phyloP scores from a whole-genome alignment of 192 early-diverging fungal species.

The Linnemannia zychae region DNA sequence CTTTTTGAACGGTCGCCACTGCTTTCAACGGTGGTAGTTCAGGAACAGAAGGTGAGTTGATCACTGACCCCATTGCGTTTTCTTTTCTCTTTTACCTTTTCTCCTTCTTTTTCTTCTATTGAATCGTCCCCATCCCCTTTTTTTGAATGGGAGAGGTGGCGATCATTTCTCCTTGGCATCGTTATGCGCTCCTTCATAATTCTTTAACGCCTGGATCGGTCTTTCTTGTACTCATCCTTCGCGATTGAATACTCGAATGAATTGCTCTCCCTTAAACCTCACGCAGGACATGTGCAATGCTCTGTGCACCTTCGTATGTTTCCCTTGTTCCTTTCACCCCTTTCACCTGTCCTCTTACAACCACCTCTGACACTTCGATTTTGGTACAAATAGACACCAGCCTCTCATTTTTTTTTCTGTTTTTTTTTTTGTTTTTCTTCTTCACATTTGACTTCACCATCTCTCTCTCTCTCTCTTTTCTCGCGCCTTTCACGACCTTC shows the following conservation, averaged over 20 bases:
- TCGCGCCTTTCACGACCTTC: background rate
- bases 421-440: background rate
- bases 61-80: background rate
- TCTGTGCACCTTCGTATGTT: too few relatives aligned
- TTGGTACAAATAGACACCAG: constrained; percentile 20
- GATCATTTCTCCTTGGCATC: background rate
- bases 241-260: background rate
- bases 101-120: background rate
- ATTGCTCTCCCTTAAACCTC: background rate
- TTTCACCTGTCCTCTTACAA: too few relatives aligned
- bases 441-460: background rate
- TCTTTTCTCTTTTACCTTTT: background rate
- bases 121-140: background rate
- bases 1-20: background rate
- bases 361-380: background rate
- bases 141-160: background rate
- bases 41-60: background rate
- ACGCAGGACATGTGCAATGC: background rate
- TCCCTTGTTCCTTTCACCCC: background rate
- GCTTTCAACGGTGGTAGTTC: background rate
- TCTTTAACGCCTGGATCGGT: background rate
- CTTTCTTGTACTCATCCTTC: background rate
- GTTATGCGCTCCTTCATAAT: too few relatives aligned
- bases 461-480: background rate
- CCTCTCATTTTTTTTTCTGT: too few relatives aligned